Conservation (phyloP, 495 filamentous ascomycete genomes). For the Astrothelium macrocarpum region DNA sequence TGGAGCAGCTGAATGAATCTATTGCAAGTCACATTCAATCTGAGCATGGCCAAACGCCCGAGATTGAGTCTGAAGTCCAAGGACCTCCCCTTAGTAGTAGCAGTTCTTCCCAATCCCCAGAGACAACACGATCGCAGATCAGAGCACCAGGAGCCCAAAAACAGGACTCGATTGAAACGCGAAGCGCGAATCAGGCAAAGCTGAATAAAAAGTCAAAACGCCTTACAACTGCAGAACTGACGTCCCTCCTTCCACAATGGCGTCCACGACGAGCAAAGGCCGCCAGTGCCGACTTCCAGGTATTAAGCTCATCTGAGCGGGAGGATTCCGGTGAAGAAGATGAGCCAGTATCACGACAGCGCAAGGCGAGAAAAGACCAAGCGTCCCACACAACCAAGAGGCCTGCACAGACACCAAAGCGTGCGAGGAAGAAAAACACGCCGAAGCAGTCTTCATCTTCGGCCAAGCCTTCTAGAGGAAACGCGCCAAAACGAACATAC, state of each 20-base stretch:
- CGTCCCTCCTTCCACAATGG: slow-evolving; percentile 29
- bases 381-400: slow-evolving; percentile 13
- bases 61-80: background rate
- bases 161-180: slow-evolving; percentile 10
- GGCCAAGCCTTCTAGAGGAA: background rate
- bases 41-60: background rate
- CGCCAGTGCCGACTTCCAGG: slow-evolving; percentile 23
- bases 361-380: slow-evolving; percentile 5
- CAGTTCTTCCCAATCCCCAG: background rate
- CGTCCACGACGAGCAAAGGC: slow-evolving; percentile 15
- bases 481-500: background rate
- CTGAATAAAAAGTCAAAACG: slow-evolving; percentile 19
- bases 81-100: slow-evolving; percentile 37
- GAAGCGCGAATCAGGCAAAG: slow-evolving; percentile 20
- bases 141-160: background rate
- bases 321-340: slow-evolving; percentile 26
- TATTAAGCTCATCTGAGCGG: slow-evolving; percentile 23
- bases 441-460: slow-evolving; percentile 6
- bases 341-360: slow-evolving; percentile 20
- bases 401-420: slow-evolving; percentile 23
- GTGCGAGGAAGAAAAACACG: slow-evolving; percentile 44
- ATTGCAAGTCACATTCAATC: background rate
- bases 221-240: slow-evolving; percentile 29
- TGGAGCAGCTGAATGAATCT: background rate
- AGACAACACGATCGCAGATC: background rate